Evolutionary conservation across 768 basidiomycete species (phyloP).

Genomic region (Sporobolomyces phaffii): DNA sequence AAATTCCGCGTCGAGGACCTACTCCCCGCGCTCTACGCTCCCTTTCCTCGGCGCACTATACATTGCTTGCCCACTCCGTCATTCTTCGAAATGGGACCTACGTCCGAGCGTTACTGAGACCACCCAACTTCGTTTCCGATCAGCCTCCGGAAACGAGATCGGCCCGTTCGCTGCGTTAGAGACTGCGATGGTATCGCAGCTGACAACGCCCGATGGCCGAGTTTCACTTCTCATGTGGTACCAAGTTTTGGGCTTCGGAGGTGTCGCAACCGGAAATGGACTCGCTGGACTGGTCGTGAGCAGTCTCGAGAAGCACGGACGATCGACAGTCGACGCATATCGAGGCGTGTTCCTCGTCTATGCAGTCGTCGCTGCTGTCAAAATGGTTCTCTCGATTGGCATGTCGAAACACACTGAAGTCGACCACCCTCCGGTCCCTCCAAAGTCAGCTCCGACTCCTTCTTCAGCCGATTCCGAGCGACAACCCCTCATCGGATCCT

Average conservation of each 20-base stretch:
- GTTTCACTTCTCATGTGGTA: conserved; percentile 27
- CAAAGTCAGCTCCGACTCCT: not conserved
- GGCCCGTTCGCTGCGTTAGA: conserved; percentile 32
- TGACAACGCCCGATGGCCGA: conserved; percentile 18
- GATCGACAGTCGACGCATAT: not conserved
- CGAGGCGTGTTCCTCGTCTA: conserved; percentile 20
- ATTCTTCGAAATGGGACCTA: too few species aligned
- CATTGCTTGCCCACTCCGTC: not conserved
- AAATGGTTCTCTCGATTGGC: conserved; percentile 11
- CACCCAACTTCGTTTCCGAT: too few species aligned
- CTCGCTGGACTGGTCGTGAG: conserved; percentile 10
- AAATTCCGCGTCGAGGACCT: not conserved
- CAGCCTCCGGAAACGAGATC: conserved; percentile 26
- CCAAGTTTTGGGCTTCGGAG: conserved; percentile 27
- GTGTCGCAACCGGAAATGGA: conserved; percentile 18
- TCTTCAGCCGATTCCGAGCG: conserved; percentile 6
- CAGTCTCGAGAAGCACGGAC: not conserved
- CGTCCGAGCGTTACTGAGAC: too few species aligned
- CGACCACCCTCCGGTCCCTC: conserved; percentile 9
- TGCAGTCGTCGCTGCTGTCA: conserved; percentile 3
- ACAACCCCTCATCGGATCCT: conserved; percentile 15
- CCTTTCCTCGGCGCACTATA: too few species aligned
- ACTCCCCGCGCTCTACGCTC: too few species aligned
- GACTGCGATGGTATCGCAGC: conserved; percentile 16
- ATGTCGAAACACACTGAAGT: conserved; percentile 19